Evolutionary conservation across 139 green algal species (phyloP), one percentile per base, ranked within the genome.

Genomic region (Bryopsis sp.): DNA sequence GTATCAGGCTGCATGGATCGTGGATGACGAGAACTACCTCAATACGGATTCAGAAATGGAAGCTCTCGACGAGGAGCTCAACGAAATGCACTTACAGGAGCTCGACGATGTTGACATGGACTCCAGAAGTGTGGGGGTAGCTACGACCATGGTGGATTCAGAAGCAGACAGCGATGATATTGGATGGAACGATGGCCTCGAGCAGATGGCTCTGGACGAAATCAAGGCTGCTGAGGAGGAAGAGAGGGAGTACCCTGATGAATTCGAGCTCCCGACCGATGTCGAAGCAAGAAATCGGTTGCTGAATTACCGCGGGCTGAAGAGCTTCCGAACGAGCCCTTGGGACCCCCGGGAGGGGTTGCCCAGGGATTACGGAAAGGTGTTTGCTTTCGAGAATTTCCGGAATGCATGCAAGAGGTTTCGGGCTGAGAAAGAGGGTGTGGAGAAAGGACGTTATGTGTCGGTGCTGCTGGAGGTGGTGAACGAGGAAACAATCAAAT

Each of bases 381-480:
- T 96, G 4, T 98, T 96, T 78, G 89, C 92, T 0, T 98, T 98
- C 77, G 84, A 98, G 65, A 92, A 95, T 80, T 89, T 90, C 72
- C 83, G 76, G 59, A 75, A 87, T 6, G 80, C 86, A 1, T 78
- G 84, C 46, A 90, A 90, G 73, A 59, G 70, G 31, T 68, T 64
- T 48, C 65, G 79, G 84, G 47, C 82, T 87, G 1, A 72, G 47
- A 46, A 76, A 73, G 6, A 8, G 15, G 5, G 19, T 8, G 8
- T 35, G 11, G 15, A 61, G 8, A 22, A 35, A 6, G 6, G 24
- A 8, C 15, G 11, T 61, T 33, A 11, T 22, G 50, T 61, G 24
- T 32, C 50, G 31, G 6, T 61, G 6, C 6, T 28, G 8, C 15
- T 61, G 6, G 33, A 28, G 19, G 50, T 8, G 15, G 50, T 28